Percentiles rank a stretch among this genome's conserved stretches.
Evolutionary conservation across 805 yeast genomes (phyloP).

Genomic region (Brettanomyces sp.): DNA sequence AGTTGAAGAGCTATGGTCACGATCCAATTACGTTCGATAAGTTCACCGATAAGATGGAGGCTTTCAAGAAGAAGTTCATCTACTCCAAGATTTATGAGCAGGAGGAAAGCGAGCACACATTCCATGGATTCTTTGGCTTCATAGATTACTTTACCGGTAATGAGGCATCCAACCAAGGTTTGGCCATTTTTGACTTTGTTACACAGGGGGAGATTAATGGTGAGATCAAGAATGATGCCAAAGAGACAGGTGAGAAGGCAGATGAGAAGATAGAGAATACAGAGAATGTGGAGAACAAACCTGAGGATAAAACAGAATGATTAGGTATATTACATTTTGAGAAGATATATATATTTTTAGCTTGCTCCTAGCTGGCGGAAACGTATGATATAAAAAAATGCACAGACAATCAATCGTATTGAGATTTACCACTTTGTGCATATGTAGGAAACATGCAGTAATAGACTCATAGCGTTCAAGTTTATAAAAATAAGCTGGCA

Average conservation of each 20-base stretch:
- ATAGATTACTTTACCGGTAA: slow-evolving; percentile 71
- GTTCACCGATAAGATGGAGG: slow-evolving; percentile 65
- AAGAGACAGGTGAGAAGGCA: neutral
- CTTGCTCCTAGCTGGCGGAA: too few relatives aligned
- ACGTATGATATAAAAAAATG: too few relatives aligned
- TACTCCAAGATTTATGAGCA: slow-evolving; percentile 89
- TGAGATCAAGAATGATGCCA: neutral
- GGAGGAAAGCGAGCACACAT: slow-evolving; percentile 79
- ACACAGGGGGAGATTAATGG: slow-evolving; percentile 9
- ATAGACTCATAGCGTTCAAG: too few relatives aligned
- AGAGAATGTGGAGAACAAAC: too few relatives aligned
- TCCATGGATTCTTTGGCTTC: slow-evolving; percentile 84
- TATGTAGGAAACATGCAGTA: too few relatives aligned
- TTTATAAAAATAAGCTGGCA: too few relatives aligned
- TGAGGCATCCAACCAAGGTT: slow-evolving; percentile 33
- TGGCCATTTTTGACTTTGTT: slow-evolving; percentile 51
- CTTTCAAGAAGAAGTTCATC: slow-evolving; percentile 77
- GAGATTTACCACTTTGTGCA: too few relatives aligned
- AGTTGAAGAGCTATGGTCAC: slow-evolving; percentile 67
- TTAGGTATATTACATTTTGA: too few relatives aligned
- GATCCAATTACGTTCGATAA: slow-evolving; percentile 60
- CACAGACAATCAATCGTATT: too few relatives aligned
- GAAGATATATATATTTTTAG: too few relatives aligned
- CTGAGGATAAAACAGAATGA: too few relatives aligned
- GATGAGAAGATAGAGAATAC: neutral